Conservation (phyloP, 2,329 filamentous ascomycete species). For the Colletotrichum caudatum region DNA sequence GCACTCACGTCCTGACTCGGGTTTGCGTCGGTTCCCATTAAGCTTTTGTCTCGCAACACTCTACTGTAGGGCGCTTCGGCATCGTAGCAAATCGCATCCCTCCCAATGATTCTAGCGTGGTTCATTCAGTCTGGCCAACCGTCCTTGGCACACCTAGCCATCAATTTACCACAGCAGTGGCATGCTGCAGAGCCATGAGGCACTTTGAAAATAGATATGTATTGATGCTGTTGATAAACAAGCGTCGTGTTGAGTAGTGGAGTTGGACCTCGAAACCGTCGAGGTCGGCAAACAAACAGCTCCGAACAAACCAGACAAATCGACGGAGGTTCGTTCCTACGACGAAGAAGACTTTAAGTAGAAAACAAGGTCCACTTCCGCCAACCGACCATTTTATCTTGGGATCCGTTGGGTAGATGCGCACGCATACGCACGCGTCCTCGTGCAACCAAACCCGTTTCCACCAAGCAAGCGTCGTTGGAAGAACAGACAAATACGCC, state of each 20-base stretch:
- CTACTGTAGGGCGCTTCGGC: conserved; percentile 2
- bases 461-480: conserved; percentile 22
- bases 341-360: not conserved
- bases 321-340: not conserved
- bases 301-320: conserved; percentile 10
- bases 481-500: conserved; percentile 22
- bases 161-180: not conserved
- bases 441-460: conserved; percentile 21
- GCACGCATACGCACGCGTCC: conserved; percentile 7
- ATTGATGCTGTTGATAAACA: not conserved
- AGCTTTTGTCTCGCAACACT: conserved; percentile 11
- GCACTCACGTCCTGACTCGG: conserved; percentile 6
- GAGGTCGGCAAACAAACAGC: not conserved
- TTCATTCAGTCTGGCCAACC: not conserved
- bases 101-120: no score
- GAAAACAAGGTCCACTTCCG: not conserved
- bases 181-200: not conserved
- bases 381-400: not conserved
- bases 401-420: conserved; percentile 3
- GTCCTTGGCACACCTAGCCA: not conserved
- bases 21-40: conserved; percentile 7
- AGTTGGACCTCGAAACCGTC: not conserved
- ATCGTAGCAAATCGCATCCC: not conserved
- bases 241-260: not conserved
- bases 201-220: not conserved